Evolutionary conservation across 192 early-diverging fungal genomes (phyloP), one percentile per base, ranked within the genome.

Genomic region (Backusella sp.): DNA sequence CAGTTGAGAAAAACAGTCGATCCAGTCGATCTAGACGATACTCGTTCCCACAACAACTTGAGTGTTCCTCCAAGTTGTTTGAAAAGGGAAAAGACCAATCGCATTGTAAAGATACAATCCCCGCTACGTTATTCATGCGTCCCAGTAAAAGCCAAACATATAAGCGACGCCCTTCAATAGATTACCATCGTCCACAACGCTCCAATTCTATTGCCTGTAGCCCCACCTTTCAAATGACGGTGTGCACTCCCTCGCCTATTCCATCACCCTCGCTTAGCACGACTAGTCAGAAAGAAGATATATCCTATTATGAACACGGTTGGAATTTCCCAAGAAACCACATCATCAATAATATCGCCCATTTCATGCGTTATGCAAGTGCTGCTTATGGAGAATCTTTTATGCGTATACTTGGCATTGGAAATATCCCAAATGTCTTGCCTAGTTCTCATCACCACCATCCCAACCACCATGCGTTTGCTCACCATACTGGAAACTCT

Each of bases 361-460:
- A 91, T 41, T 93, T 91, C 41, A 89, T 92, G 73, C 84, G 90
- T 4, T 86, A 92, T 37, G 89, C 92, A 2, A 91, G 90, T 12
- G 89, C 91, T 19, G 90, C 89, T 9, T 93, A 93, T 44, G 92
- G 92, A 9, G 86, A 90, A 46, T 87, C 87, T 12, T 93, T 93
- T 70, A 92, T 93, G 92, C 87, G 88, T 35, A 90, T 92, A 4
- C 77, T 92, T 26, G 92, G 92, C 11, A 87, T 93, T 69, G 85
- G 86, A 21, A 59, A 77, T 39, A 84, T 86, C 66, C 85, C 82
- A 0, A 73, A 77, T 56, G 66, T 80, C 1, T 39, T 83, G 35
- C 85, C 83, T 39, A 78, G 74, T 7, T 74, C 73, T 23, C 73
- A 74, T 15, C 72, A 73, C 32, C 72, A 73, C n/a, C 73, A 74